A percentile compares a stretch with the other conserved stretches of the same genome.
phyloP scores from a whole-genome alignment of 257 asterid species.

The Solanum bulbocastanum region DNA sequence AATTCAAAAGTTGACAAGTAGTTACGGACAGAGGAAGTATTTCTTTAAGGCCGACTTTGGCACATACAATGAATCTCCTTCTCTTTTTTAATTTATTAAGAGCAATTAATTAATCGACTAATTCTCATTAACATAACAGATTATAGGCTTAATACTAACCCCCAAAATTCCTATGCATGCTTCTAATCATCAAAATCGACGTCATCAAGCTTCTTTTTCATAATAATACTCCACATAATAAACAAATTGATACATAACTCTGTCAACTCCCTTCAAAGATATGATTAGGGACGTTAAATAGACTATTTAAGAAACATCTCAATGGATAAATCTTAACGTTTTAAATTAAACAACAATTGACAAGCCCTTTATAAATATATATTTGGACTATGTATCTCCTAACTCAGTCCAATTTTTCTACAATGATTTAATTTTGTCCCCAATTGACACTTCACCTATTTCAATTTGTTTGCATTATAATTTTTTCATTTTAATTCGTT shows the following conservation, averaged over 20 bases:
- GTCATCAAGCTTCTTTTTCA: background rate
- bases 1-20: too few relatives aligned
- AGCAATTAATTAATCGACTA: background rate
- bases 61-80: background rate
- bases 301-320: background rate
- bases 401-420: background rate
- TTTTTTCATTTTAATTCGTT: background rate
- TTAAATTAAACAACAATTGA: background rate
- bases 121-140: background rate
- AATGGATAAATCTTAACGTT: background rate
- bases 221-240: background rate
- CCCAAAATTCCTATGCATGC: background rate
- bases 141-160: background rate
- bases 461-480: background rate
- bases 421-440: background rate
- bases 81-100: background rate
- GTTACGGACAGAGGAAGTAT: background rate
- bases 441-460: background rate
- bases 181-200: conserved; percentile 1
- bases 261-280: background rate
- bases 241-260: background rate
- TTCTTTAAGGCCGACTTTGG: background rate
- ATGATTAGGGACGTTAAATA: background rate
- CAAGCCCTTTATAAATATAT: background rate
- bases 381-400: background rate